A percentile compares a stretch with the other conserved stretches of the same genome.
These are phyloP conservation scores for Penicillium cinerascens DNA, from an alignment of 495 filamentous ascomycete genomes.

Conservation along the genomic window DNA sequence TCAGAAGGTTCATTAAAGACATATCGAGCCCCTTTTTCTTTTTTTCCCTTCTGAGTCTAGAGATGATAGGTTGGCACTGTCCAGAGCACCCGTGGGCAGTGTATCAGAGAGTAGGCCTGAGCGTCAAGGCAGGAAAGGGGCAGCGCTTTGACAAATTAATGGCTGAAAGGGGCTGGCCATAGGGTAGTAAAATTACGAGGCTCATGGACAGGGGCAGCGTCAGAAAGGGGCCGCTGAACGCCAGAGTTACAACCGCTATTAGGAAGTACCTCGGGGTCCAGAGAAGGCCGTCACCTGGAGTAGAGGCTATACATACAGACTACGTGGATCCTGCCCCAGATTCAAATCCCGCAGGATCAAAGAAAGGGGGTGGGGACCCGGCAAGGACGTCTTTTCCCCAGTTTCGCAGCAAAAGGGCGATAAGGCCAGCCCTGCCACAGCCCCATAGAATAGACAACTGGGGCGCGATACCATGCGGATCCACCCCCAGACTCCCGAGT, in stretches of 20 bases:
- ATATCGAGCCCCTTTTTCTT: neutral
- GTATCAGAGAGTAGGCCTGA: slow-evolving; percentile 8
- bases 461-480: slow-evolving; percentile 12
- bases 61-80: slow-evolving; percentile 5
- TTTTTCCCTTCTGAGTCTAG: neutral
- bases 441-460: slow-evolving; percentile 22
- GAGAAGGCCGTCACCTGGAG: neutral
- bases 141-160: neutral
- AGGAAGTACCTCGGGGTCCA: no score
- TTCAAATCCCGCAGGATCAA: neutral
- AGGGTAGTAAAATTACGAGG: neutral
- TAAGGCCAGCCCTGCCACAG: slow-evolving; percentile 5
- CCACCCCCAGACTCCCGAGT: slow-evolving; percentile 8
- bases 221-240: neutral
- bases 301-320: neutral
- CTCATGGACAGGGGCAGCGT: neutral
- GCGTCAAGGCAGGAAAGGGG: slow-evolving; percentile 3
- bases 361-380: neutral
- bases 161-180: neutral
- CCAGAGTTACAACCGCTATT: no score
- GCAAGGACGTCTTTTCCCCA: neutral
- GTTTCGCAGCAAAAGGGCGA: neutral
- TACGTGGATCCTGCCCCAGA: slow-evolving; percentile 11
- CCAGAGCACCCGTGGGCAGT: neutral
- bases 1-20: neutral